phyloP scores from a whole-genome alignment of 805 yeast species.

The Candida methanosorbosa region DNA sequence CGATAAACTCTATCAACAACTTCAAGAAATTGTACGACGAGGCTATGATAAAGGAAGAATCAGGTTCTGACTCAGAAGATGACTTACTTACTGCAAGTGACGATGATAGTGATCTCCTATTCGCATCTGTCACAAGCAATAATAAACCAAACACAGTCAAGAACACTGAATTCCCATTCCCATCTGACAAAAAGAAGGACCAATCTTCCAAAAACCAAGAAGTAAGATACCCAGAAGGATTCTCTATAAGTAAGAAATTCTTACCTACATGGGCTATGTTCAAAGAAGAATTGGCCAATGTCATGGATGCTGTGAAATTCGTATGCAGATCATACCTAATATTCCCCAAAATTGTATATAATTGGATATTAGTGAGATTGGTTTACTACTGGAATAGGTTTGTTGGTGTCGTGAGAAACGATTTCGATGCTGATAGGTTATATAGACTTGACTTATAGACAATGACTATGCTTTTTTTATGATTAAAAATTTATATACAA shows the following conservation, averaged over 20 bases:
- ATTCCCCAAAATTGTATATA: conserved; percentile 58
- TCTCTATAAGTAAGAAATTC: not conserved
- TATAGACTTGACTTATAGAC: conserved; percentile 15
- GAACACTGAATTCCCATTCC: not conserved
- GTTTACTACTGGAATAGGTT: conserved; percentile 65
- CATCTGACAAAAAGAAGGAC: too few species aligned
- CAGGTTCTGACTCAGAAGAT: conserved; percentile 7
- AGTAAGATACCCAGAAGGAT: not conserved
- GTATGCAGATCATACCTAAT: conserved; percentile 56
- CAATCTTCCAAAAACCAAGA: not conserved
- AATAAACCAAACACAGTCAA: not conserved
- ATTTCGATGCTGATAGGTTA: conserved; percentile 22
- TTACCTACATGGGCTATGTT: conserved; percentile 31
- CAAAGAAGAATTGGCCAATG: conserved; percentile 40
- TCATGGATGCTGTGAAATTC: conserved; percentile 54
- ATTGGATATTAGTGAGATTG: conserved; percentile 37
- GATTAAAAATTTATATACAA: not conserved
- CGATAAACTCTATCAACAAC: conserved; percentile 63
- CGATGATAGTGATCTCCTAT: not conserved
- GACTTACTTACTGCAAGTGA: not conserved
- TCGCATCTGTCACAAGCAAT: not conserved
- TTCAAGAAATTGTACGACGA: conserved; percentile 51
- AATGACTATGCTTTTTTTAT: too few species aligned
- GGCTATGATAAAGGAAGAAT: conserved; percentile 19
- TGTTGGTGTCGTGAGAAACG: conserved; percentile 45